A percentile compares a stretch with the other conserved stretches of the same genome.
Conservation (phyloP, 768 basidiomycete species). For the Russula compacta region DNA sequence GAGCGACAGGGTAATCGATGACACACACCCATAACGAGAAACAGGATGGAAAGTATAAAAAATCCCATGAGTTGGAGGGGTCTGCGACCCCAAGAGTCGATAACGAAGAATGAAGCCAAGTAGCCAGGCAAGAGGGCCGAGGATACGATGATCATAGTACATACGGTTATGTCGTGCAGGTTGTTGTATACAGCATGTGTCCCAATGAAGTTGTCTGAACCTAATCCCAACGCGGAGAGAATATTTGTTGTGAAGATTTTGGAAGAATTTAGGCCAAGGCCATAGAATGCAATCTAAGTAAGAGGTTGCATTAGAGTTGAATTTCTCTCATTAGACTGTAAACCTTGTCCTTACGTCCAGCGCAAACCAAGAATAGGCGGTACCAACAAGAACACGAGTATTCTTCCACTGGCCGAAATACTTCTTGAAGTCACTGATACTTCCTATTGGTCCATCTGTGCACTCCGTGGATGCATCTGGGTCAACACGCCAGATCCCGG, state of each 20-base stretch:
- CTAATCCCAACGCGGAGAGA: constrained; percentile 44
- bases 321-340: not conserved
- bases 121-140: constrained; percentile 81
- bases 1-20: not conserved
- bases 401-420: constrained; percentile 74
- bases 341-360: constrained; percentile 50
- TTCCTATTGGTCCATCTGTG: constrained; percentile 59
- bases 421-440: constrained; percentile 50
- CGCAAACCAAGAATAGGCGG: constrained; percentile 83
- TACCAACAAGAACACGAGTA: constrained; percentile 68
- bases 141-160: constrained; percentile 64
- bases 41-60: constrained; percentile 51
- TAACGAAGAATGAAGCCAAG: constrained; percentile 51
- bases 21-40: constrained; percentile 56
- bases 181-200: constrained; percentile 35
- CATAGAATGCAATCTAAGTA: constrained; percentile 74
- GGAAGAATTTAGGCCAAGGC: constrained; percentile 75
- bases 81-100: constrained; percentile 76
- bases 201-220: constrained; percentile 32
- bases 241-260: constrained; percentile 55
- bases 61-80: constrained; percentile 79
- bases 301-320: not conserved
- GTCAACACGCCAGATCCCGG: constrained; percentile 38
- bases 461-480: constrained; percentile 50
- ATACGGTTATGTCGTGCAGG: constrained; percentile 56